Conservation (phyloP, 2,329 filamentous ascomycete genomes). For the Diaporthe ampelina region DNA sequence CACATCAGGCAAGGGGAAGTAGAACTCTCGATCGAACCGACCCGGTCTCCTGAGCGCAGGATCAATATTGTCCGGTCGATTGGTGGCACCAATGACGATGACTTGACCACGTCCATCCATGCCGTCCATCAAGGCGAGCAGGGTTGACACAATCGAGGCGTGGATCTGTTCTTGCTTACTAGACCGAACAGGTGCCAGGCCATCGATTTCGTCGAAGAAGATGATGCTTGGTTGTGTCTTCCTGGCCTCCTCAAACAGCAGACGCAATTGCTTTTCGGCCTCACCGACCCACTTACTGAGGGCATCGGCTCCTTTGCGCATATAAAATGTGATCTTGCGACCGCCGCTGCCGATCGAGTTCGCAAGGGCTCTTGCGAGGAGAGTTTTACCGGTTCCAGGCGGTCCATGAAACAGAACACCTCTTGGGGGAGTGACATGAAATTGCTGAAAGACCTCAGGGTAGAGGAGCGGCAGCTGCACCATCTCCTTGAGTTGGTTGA, state of each 20-base stretch:
- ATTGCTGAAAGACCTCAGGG: conserved; percentile 91
- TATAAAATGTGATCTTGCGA: conserved; percentile 97
- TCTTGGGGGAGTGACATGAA: conserved; percentile 93
- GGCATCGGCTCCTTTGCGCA: conserved; percentile 98
- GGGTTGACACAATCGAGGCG: conserved; percentile 94
- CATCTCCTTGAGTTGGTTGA: conserved; percentile 99
- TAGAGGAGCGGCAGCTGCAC: conserved; percentile 94
- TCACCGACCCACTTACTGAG: conserved; percentile 99
- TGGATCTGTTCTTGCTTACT: conserved; percentile 99
- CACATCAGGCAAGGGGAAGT: conserved; percentile 91
- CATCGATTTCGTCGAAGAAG: conserved; percentile 99
- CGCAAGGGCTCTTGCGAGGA: conserved; percentile 93
- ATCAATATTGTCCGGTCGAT: conserved; percentile 95
- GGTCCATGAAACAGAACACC: conserved; percentile 98
- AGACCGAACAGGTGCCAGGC: conserved; percentile 92
- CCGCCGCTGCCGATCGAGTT: conserved; percentile 91
- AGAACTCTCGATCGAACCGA: conserved; percentile 97
- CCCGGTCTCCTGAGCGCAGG: conserved; percentile 94
- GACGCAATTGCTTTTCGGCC: conserved; percentile 91
- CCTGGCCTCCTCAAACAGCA: conserved; percentile 95
- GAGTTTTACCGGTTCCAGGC: conserved; percentile 96
- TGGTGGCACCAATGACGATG: conserved; percentile 98
- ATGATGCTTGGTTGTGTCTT: conserved; percentile 99
- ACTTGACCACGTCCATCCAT: conserved; percentile 99
- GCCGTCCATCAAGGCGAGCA: conserved; percentile 95